Percentiles rank a stretch among this genome's conserved stretches.
phyloP scores from a whole-genome alignment of 2,329 filamentous ascomycete species.

The Ophiocordyceps camponoti-rufipedis region DNA sequence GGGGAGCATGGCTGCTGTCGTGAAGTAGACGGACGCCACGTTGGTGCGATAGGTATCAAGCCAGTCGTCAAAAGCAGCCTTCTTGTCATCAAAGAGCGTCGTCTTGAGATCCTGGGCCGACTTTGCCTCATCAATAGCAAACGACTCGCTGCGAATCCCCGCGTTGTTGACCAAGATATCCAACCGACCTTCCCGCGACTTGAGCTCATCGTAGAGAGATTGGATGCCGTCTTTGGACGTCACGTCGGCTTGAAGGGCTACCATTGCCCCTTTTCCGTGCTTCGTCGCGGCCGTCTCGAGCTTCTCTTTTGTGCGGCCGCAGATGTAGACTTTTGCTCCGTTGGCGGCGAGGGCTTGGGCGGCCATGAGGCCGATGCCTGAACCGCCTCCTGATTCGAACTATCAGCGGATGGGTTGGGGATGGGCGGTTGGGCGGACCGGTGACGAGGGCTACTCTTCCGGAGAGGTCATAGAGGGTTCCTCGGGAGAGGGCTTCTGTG shows the following conservation, averaged over 20 bases:
- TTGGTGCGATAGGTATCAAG: slow-evolving; percentile 56
- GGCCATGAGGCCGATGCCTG: slow-evolving; percentile 52
- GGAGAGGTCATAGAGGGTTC: too few species aligned
- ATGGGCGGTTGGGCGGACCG: too few species aligned
- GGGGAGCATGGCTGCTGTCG: slow-evolving; percentile 43
- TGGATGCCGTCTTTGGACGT: slow-evolving; percentile 41
- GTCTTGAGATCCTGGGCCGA: slow-evolving; percentile 32
- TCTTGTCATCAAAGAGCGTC: slow-evolving; percentile 44
- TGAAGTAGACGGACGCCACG: slow-evolving; percentile 50
- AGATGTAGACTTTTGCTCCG: slow-evolving; percentile 53
- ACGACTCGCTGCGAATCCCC: slow-evolving; percentile 34
- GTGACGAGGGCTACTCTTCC: too few species aligned
- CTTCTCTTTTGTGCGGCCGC: slow-evolving; percentile 44
- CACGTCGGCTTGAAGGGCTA: slow-evolving; percentile 42
- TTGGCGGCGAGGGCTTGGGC: slow-evolving; percentile 48
- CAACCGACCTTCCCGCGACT: slow-evolving; percentile 34
- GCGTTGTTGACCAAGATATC: slow-evolving; percentile 53
- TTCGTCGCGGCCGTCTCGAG: slow-evolving; percentile 41
- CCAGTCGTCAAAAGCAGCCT: slow-evolving; percentile 50
- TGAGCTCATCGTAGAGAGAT: slow-evolving; percentile 23
- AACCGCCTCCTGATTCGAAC: slow-evolving; percentile 20
- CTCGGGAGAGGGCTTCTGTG: too few species aligned
- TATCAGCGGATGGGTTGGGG: too few species aligned
- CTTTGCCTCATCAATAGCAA: slow-evolving; percentile 30
- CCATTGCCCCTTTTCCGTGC: slow-evolving; percentile 37